Percentiles rank a stretch among this genome's conserved stretches.
phyloP scores from a whole-genome alignment of 352 stramenopile genomes.

The Phytophthora syringae region DNA sequence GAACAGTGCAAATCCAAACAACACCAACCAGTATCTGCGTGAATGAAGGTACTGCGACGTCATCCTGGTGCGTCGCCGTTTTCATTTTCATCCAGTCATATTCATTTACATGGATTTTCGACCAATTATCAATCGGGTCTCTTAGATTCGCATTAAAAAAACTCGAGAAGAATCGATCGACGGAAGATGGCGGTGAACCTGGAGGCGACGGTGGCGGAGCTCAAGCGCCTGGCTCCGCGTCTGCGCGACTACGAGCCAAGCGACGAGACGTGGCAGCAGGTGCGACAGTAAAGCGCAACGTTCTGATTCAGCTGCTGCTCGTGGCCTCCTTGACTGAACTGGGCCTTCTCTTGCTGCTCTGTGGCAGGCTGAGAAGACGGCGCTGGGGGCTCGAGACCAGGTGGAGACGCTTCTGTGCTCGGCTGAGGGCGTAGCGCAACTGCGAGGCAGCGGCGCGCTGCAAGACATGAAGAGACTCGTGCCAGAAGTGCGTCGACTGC shows the following conservation, averaged over 20 bases:
- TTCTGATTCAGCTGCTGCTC: no score
- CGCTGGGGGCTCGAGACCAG: slow-evolving; percentile 53
- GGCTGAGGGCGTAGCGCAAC: slow-evolving; percentile 61
- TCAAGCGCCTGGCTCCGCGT: slow-evolving; percentile 61
- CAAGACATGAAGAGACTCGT: slow-evolving; percentile 74
- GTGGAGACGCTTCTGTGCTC: slow-evolving; percentile 59
- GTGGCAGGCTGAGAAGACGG: slow-evolving; percentile 59
- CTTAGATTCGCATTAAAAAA: not conserved
- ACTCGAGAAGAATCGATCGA: slow-evolving; percentile 9
- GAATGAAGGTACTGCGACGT: no score
- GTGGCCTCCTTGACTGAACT: no score
- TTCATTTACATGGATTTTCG: not conserved
- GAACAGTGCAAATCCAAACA: no score
- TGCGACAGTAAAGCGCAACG: no score
- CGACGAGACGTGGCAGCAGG: slow-evolving; percentile 66
- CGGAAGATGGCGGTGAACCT: slow-evolving; percentile 40
- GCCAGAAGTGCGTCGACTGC: slow-evolving; percentile 46
- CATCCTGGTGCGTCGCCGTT: not conserved
- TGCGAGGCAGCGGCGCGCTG: slow-evolving; percentile 56
- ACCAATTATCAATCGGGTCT: slow-evolving; percentile 6
- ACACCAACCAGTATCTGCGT: no score
- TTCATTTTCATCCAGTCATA: not conserved
- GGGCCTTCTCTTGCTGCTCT: not conserved
- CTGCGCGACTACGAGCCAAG: slow-evolving; percentile 66
- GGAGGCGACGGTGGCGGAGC: slow-evolving; percentile 44